Percentiles rank a stretch among this genome's conserved stretches.
Evolutionary conservation across 1,139 yeast genomes (phyloP).

Genomic region (Arxiozyma heterogenica): DNA sequence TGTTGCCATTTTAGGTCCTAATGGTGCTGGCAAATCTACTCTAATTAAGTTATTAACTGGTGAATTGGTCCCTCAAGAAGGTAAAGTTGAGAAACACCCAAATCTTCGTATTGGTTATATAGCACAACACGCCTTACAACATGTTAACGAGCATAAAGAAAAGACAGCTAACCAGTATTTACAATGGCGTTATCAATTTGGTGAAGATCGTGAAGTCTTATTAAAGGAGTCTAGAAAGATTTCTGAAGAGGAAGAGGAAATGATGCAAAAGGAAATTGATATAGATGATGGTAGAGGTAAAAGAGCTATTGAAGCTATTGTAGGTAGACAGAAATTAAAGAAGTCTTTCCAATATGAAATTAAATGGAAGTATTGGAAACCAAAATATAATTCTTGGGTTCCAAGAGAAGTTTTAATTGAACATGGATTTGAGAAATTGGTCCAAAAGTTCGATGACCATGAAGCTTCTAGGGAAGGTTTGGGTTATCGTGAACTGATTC

Average conservation of each 20-base stretch:
- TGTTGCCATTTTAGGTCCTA: conserved; percentile 94
- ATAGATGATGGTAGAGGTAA: conserved; percentile 83
- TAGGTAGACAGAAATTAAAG: conserved; percentile 94
- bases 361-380: conserved; percentile 90
- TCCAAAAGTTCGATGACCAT: conserved; percentile 93
- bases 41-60: conserved; percentile 87
- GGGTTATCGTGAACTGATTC: conserved; percentile 88
- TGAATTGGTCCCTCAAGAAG: conserved; percentile 76
- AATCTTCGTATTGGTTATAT: conserved; percentile 96
- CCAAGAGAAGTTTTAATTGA: conserved; percentile 71
- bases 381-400: conserved; percentile 90
- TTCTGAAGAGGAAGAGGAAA: conserved; percentile 70
- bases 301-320: conserved; percentile 83
- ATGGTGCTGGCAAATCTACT: conserved; percentile 98
- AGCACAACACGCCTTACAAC: conserved; percentile 97
- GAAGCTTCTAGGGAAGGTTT: conserved; percentile 98
- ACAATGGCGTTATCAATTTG: conserved; percentile 97
- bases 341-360: conserved; percentile 94
- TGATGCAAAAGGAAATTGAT: conserved; percentile 72
- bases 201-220: conserved; percentile 95
- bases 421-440: conserved; percentile 77
- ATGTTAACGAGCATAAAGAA: conserved; percentile 93
- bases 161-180: conserved; percentile 95
- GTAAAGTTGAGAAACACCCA: conserved; percentile 95
- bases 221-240: conserved; percentile 88